These are phyloP conservation scores for Coniella lustricola DNA, from an alignment of 2,329 filamentous ascomycete species.

Conservation along the genomic window DNA sequence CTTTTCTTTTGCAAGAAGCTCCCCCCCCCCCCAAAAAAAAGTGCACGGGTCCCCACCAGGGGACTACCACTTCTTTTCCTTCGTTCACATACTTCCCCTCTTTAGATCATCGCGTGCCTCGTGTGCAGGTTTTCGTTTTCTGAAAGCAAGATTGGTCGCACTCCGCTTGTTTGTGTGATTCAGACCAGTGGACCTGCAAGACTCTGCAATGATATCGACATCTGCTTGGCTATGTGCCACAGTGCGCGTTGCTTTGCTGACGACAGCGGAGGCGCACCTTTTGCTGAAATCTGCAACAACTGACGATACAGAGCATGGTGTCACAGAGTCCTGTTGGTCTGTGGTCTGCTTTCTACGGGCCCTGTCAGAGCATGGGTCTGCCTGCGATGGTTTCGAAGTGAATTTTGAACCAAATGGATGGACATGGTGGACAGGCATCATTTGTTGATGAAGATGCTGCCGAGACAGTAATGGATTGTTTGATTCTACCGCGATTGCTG, in stretches of 20 bases:
- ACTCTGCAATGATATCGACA: too few species aligned
- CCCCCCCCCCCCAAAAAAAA: too few species aligned
- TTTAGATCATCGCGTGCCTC: conserved; percentile 14
- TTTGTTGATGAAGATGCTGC: neutral
- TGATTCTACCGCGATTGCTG: neutral
- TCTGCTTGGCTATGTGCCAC: too few species aligned
- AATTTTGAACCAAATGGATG: conserved; percentile 4
- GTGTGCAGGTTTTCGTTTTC: neutral
- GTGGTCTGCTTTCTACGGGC: neutral
- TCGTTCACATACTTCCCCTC: conserved; percentile 14
- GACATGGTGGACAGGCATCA: neutral
- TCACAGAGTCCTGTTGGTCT: conserved; percentile 1
- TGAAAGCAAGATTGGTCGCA: neutral
- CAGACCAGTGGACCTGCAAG: neutral
- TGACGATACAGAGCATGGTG: neutral
- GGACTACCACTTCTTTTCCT: conserved; percentile 14
- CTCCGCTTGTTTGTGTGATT: conserved; percentile 9
- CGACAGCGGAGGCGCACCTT: neutral
- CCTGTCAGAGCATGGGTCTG: neutral
- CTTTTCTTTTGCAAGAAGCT: neutral
- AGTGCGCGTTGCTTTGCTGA: too few species aligned
- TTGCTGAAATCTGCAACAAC: conserved; percentile 4
- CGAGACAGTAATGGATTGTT: neutral
- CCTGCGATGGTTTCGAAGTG: neutral
- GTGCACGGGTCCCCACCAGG: neutral